Evolutionary conservation across 306 rosid species (phyloP), one percentile per base, ranked within the genome.

Genomic region (Astragalus glycyphyllos): DNA sequence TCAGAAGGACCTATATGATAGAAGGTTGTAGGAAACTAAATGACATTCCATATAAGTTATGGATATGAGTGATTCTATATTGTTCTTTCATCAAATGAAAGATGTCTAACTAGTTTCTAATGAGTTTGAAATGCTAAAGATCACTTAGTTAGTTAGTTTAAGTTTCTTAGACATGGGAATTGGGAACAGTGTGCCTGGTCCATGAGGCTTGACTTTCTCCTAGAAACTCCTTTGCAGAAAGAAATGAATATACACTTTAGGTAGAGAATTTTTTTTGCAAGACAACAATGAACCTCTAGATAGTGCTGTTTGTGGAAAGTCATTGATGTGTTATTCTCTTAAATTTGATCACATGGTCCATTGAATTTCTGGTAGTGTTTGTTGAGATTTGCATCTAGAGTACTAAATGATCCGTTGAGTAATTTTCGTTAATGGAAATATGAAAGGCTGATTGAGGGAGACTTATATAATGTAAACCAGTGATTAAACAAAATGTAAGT

Each of bases 161-260:
- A 17, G 66, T 54, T 56, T 10, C 58, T 14, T 54, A 26, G 76
- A 53, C 35, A 29, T 60, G 37, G 72, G 31, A 61, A 54, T 23
- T 16, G 65, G n/a, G 42, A 60, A 53, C 35, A 32, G 65, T 17
- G 42, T 31, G 34, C 35, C 51, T 34, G 53, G 70, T 61, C 35
- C 60, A 20, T n/a, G 59, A 44, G 71, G 44, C 41, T 76, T 51
- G 63, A 41, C 47, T 59, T 69, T 69, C 23, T 69, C 44, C 15
- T 20, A 4, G 26, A 49, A 72, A 48, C 63, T 29, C 58, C 31
- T 12, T 50, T 34, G 67, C 66, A 34, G 49, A 45, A 59, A 38
- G 32, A 65, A 59, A 17, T 60, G 47, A 44, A 26, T 8, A 35
- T 13, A 64, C 20, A 31, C 45, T 57, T 50, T 60, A 77, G 64